These are phyloP conservation scores for Penicillium sp. DNA, from an alignment of 2,329 filamentous ascomycete genomes.

Conservation along the genomic window DNA sequence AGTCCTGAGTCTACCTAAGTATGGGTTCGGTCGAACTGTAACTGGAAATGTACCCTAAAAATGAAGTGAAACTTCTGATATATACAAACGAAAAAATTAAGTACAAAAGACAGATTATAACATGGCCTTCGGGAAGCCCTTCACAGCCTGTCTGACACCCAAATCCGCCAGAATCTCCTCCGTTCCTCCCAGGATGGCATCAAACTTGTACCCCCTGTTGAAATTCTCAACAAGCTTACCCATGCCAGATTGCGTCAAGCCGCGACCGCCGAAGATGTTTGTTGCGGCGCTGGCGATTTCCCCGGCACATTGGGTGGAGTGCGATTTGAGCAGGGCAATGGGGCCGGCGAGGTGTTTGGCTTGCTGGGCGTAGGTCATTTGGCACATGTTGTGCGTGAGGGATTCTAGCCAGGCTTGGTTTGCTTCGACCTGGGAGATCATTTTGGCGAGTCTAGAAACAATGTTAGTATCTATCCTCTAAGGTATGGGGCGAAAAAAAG, in stretches of 20 bases:
- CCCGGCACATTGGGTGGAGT: constrained; percentile 69
- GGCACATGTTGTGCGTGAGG: constrained; percentile 82
- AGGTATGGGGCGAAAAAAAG: neutral
- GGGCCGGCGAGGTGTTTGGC: constrained; percentile 71
- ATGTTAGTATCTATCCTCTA: constrained; percentile 11
- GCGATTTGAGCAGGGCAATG: constrained; percentile 78
- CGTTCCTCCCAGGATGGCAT: constrained; percentile 72
- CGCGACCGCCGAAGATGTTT: constrained; percentile 81
- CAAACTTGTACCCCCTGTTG: constrained; percentile 78
- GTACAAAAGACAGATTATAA: constrained; percentile 47
- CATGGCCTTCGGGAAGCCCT: constrained; percentile 79
- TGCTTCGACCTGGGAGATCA: constrained; percentile 79
- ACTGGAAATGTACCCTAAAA: too few species aligned
- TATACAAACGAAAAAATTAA: neutral
- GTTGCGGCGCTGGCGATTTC: constrained; percentile 80
- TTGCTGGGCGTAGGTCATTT: constrained; percentile 77
- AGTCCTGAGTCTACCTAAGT: too few species aligned
- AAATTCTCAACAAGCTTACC: constrained; percentile 79
- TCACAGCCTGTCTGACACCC: constrained; percentile 79
- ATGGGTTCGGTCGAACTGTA: too few species aligned
- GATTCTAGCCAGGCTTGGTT: constrained; percentile 82
- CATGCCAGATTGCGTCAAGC: constrained; percentile 78
- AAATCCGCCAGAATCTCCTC: constrained; percentile 80
- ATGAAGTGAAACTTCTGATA: neutral
- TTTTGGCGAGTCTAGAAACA: constrained; percentile 64